A percentile compares a stretch with the other conserved stretches of the same genome.
phyloP scores from a whole-genome alignment of 768 basidiomycete genomes.

The Rubroboletus pulcherrimus region DNA sequence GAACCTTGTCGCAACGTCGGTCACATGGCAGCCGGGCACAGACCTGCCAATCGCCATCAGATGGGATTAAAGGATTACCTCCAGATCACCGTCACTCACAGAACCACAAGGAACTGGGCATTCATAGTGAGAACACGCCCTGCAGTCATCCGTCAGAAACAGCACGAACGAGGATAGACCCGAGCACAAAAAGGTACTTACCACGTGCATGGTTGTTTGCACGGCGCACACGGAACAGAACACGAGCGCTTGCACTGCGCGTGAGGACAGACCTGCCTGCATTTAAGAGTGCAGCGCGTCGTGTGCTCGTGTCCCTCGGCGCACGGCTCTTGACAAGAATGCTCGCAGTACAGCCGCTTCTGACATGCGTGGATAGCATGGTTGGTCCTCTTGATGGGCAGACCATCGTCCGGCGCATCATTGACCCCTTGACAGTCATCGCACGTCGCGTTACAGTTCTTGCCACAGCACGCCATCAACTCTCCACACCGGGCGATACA shows the following conservation, averaged over 20 bases:
- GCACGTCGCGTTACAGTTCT: constrained; percentile 47
- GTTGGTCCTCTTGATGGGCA: constrained; percentile 22
- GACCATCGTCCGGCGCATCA: background rate
- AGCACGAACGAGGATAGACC: background rate
- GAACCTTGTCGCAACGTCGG: constrained; percentile 41
- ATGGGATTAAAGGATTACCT: background rate
- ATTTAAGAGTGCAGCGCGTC: constrained; percentile 40
- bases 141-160: constrained; percentile 17
- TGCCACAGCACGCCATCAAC: constrained; percentile 51
- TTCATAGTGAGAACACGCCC: constrained; percentile 49
- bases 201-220: constrained; percentile 62
- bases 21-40: constrained; percentile 68
- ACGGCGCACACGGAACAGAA: constrained; percentile 55
- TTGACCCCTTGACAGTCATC: constrained; percentile 41
- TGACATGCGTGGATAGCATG: constrained; percentile 51
- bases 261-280: constrained; percentile 55
- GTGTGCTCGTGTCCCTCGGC: constrained; percentile 49
- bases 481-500: constrained; percentile 44
- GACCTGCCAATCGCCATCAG: constrained; percentile 35
- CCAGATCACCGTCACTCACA: constrained; percentile 37
- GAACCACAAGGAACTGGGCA: constrained; percentile 70
- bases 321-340: constrained; percentile 49
- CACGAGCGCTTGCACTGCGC: constrained; percentile 47
- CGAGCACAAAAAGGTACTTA: constrained; percentile 7
- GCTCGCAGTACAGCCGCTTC: constrained; percentile 51